Base-by-base conservation (phyloP, 768 basidiomycete genomes). In the Amyloporia xantha region DNA sequence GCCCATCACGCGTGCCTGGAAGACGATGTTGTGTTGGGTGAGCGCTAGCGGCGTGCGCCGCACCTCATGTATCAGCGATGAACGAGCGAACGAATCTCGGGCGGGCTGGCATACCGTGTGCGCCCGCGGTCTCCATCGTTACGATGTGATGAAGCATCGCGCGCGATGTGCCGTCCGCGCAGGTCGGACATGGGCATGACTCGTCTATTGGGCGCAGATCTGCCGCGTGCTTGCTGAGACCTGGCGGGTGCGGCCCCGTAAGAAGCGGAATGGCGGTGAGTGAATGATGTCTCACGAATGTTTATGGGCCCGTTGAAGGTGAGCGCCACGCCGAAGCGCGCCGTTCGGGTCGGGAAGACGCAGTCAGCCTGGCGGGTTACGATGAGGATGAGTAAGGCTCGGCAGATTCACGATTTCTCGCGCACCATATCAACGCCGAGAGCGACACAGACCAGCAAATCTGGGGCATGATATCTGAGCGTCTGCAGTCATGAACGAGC, bases 321-420 rank as follows among this genome's bases (percentile, higher is more conserved):
- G 50, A 95, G 65, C 4, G 92, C 91, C 13, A 94, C 85, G 2
- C 91, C 91, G 63, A 94, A 94, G 24, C 91, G 78, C 30, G 91
- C 92, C 1, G 92, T 94, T 50, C 92, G 78, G 1, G 91, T 95
- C 26, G 91, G 92, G 59, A 92, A 94, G 10, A 95, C 91, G 54
- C 91, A 95, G 62, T 95, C 91, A 0, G 91, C 91, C 89, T 90
- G 51, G 9, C 46, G 17, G 47, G 21, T 24, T 3, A 44, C 42
- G 25, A 15, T 53, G 5, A 52, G 20, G 7, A 21, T 26, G 21
- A 20, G 11, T 10, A 11, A 25, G 24, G 6, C 15, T 7, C 13
- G 5, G 27, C 27, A 3, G 1, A 30, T n/a, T n/a, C n/a, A n/a
- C n/a, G 5, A n/a, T 30, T 40, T n/a, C 24, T 17, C 19, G 52